A percentile compares a stretch with the other conserved stretches of the same genome.
These are phyloP conservation scores for Russula abietina DNA, from an alignment of 768 basidiomycete species.

Conservation along the genomic window DNA sequence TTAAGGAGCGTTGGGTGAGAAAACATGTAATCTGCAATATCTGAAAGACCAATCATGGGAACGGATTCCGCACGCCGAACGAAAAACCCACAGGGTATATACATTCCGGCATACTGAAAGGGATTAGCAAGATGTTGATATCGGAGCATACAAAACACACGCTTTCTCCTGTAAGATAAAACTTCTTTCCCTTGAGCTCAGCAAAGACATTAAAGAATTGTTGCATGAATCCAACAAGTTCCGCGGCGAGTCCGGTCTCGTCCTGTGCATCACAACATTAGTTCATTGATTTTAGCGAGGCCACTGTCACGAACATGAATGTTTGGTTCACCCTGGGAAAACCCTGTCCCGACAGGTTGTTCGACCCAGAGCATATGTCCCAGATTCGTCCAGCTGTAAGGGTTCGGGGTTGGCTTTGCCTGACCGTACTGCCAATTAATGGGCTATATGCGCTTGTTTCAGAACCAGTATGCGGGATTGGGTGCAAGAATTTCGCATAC, in stretches of 20 bases:
- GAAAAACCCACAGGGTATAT: slow-evolving; percentile 17
- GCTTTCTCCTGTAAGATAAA: slow-evolving; percentile 24
- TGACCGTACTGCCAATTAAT: slow-evolving; percentile 25
- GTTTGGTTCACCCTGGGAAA: slow-evolving; percentile 21
- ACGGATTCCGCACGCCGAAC: background rate
- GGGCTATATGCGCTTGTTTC: slow-evolving; percentile 1
- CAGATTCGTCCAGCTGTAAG: slow-evolving; percentile 25
- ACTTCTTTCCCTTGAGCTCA: slow-evolving; percentile 23
- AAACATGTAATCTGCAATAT: slow-evolving; percentile 22
- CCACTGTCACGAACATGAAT: slow-evolving; percentile 10
- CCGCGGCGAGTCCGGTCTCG: slow-evolving; percentile 18
- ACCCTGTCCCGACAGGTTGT: slow-evolving; percentile 26
- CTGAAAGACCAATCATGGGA: slow-evolving; percentile 2
- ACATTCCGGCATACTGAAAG: slow-evolving; percentile 19
- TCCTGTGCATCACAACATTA: slow-evolving; percentile 2
- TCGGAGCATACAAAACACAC: slow-evolving; percentile 1
- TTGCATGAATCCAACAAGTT: slow-evolving; percentile 23
- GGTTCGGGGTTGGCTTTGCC: slow-evolving; percentile 22
- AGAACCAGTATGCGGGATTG: background rate
- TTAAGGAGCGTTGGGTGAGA: slow-evolving; percentile 13
- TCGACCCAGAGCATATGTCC: slow-evolving; percentile 25
- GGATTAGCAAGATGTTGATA: background rate
- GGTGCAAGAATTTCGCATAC: slow-evolving; percentile 1
- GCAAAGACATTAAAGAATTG: slow-evolving; percentile 21
- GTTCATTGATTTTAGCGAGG: background rate